phyloP scores from a whole-genome alignment of 768 basidiomycete species.

The Psilocybe cubensis region DNA sequence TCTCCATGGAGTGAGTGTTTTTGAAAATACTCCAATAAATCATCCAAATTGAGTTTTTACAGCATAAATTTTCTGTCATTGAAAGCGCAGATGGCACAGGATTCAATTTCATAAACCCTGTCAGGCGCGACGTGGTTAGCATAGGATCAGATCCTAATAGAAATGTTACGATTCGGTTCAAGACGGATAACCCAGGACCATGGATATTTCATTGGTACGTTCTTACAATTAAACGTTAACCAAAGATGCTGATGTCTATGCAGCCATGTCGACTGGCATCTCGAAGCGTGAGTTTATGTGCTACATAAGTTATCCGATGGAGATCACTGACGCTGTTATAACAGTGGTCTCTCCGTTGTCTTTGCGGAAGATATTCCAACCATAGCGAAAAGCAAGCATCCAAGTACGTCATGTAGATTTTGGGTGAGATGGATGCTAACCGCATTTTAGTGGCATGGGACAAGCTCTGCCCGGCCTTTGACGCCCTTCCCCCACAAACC shows the following conservation, averaged over 20 bases:
- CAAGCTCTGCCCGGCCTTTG: slow-evolving; percentile 2
- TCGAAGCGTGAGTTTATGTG: slow-evolving; percentile 32
- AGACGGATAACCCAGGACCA: slow-evolving; percentile 65
- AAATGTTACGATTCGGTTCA: slow-evolving; percentile 58
- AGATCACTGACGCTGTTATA: background rate
- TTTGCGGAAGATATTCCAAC: slow-evolving; percentile 37
- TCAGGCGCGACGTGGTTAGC: slow-evolving; percentile 28
- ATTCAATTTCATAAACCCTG: slow-evolving; percentile 54
- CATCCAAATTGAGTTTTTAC: slow-evolving; percentile 24
- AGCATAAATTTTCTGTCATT: slow-evolving; percentile 44
- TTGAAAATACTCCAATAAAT: background rate
- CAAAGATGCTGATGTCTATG: slow-evolving; percentile 5
- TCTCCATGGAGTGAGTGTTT: slow-evolving; percentile 35
- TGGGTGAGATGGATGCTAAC: background rate
- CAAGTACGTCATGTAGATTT: slow-evolving; percentile 21
- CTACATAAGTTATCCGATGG: background rate
- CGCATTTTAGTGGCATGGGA: slow-evolving; percentile 5
- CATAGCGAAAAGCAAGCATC: slow-evolving; percentile 19
- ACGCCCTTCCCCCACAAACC: background rate
- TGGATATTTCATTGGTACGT: slow-evolving; percentile 43
- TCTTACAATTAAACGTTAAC: slow-evolving; percentile 27
- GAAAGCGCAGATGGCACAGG: slow-evolving; percentile 37
- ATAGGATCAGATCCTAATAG: slow-evolving; percentile 21
- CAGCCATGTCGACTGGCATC: slow-evolving; percentile 42
- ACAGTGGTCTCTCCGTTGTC: slow-evolving; percentile 32